Evolutionary conservation across 768 basidiomycete species (phyloP).

Genomic region (Termitomyces sp.): DNA sequence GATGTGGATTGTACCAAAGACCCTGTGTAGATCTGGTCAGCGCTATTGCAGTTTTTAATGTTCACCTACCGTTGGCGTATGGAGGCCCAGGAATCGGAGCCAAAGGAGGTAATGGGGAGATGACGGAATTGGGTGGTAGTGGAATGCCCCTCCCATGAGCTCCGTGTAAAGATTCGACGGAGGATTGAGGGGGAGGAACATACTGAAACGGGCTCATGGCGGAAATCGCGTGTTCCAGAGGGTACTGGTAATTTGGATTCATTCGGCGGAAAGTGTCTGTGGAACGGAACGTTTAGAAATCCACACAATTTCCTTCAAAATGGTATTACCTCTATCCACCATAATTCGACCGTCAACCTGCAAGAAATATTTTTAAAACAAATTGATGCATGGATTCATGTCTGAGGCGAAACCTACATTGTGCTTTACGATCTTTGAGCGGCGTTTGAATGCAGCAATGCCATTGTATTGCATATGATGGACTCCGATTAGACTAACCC

Average conservation of each 20-base stretch:
- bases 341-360: conserved; percentile 55
- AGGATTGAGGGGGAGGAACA: not conserved
- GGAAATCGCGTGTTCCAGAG: conserved; percentile 9
- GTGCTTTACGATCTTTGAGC: conserved; percentile 36
- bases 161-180: not conserved
- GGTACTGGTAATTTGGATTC: conserved; percentile 45
- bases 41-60: too few relatives aligned
- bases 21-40: conserved; percentile 5
- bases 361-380: not conserved
- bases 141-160: not conserved
- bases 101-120: too few relatives aligned
- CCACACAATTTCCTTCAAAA: not conserved
- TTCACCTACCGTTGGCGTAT: conserved; percentile 8
- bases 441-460: conserved; percentile 33
- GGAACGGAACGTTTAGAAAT: not conserved
- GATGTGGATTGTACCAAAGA: conserved; percentile 15
- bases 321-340: conserved; percentile 44
- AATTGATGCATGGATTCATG: not conserved
- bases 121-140: too few relatives aligned
- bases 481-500: conserved; percentile 45
- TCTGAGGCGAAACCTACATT: conserved; percentile 29
- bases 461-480: conserved; percentile 57
- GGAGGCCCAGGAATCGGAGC: not conserved
- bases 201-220: not conserved
- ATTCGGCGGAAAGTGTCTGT: conserved; percentile 44